Percentiles rank a stretch among this genome's conserved stretches.
Evolutionary conservation across 371 early-diverging fungal genomes (phyloP).

Genomic region (Mortierella sp.): DNA sequence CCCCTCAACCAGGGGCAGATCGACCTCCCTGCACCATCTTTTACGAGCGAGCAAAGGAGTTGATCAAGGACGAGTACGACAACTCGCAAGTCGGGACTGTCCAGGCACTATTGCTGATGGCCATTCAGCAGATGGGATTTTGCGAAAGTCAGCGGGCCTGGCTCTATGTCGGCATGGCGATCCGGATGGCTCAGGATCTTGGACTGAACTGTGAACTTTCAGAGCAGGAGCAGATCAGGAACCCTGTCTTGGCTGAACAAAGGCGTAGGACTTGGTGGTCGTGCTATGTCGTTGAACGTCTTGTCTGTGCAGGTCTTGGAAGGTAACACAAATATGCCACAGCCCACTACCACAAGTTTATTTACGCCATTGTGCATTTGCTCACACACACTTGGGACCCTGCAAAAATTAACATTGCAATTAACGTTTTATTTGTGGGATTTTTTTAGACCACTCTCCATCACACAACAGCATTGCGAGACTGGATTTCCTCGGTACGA

Average conservation of each 20-base stretch:
- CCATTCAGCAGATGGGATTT: conserved; percentile 65
- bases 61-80: conserved; percentile 72
- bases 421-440: neutral
- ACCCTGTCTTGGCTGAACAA: conserved; percentile 66
- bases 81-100: conserved; percentile 67
- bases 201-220: conserved; percentile 74
- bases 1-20: conserved; percentile 62
- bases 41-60: conserved; percentile 67
- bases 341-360: neutral
- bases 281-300: conserved; percentile 73
- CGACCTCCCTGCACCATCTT: conserved; percentile 61
- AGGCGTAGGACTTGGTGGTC: conserved; percentile 75
- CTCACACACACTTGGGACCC: neutral
- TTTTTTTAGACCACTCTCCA: conserved; percentile 34
- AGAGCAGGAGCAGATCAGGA: conserved; percentile 62
- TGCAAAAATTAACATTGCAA: neutral
- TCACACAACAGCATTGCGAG: conserved; percentile 38
- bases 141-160: conserved; percentile 58
- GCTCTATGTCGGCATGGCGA: conserved; percentile 67
- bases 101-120: conserved; percentile 70
- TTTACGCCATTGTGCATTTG: neutral
- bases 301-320: conserved; percentile 63
- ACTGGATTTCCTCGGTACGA: conserved; percentile 32
- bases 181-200: conserved; percentile 75
- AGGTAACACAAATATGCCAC: conserved; percentile 23